phyloP scores from a whole-genome alignment of 176 grass and related monocot genomes.

The Paspalum vaginatum region DNA sequence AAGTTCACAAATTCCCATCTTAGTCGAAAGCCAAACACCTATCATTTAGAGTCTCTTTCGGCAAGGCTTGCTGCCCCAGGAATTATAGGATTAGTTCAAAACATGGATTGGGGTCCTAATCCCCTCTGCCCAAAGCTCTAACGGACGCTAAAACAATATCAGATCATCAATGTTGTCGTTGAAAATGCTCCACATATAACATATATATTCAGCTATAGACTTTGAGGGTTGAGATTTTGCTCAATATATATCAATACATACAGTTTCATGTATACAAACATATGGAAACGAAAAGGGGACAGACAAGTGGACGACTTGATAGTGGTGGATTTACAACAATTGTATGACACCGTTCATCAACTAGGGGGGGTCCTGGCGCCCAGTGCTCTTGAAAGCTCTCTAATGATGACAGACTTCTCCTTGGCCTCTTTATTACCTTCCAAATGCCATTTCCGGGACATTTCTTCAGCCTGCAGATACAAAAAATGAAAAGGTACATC shows the following conservation, averaged over 20 bases:
- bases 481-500: slow-evolving; percentile 9
- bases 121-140: too few relatives aligned
- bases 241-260: slow-evolving; percentile 8
- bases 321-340: not conserved
- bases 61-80: not conserved
- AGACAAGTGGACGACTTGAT: not conserved
- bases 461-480: slow-evolving; percentile 59
- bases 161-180: not conserved
- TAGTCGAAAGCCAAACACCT: not conserved
- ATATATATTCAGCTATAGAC: not conserved
- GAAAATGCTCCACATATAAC: not conserved
- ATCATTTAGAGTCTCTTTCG: not conserved
- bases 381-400: slow-evolving; percentile 64
- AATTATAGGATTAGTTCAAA: too few relatives aligned
- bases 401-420: slow-evolving; percentile 63
- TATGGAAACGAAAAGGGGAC: not conserved
- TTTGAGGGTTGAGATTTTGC: slow-evolving; percentile 4
- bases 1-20: not conserved
- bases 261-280: slow-evolving; percentile 16
- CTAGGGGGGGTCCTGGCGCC: slow-evolving; percentile 51
- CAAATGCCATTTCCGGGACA: slow-evolving; percentile 66
- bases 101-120: not conserved
- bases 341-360: slow-evolving; percentile 36
- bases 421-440: slow-evolving; percentile 51
- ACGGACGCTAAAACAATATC: not conserved